Conservation (phyloP, 2,329 filamentous ascomycete genomes). For the Acrodontium crateriforme region DNA sequence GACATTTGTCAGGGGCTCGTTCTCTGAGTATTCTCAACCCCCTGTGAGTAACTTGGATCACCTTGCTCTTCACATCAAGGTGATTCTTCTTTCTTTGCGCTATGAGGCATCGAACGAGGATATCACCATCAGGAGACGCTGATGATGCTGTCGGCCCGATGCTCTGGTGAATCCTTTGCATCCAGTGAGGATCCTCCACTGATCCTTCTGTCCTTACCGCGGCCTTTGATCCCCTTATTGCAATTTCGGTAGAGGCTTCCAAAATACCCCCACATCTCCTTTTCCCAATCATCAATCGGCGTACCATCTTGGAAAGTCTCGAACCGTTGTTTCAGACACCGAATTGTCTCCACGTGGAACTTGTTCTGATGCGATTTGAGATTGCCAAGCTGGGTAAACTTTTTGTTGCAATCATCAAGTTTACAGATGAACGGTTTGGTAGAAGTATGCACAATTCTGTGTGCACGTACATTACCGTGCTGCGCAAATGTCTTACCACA, state of each 20-base stretch:
- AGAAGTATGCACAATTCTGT: conserved; percentile 66
- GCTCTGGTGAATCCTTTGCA: no score
- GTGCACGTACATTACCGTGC: conserved; percentile 70
- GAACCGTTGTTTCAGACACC: conserved; percentile 57
- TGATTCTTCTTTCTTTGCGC: no score
- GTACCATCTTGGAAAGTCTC: conserved; percentile 47
- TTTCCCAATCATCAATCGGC: conserved; percentile 52
- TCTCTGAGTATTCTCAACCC: no score
- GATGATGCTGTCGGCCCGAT: conserved; percentile 11
- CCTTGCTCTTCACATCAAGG: conserved; percentile 4
- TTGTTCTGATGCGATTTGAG: conserved; percentile 95
- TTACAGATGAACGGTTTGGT: conserved; percentile 69
- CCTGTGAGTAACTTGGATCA: no score
- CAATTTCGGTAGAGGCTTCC: conserved; percentile 85
- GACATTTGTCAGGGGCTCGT: no score
- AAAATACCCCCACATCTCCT: conserved; percentile 74
- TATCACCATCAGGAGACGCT: no score
- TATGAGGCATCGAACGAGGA: no score
- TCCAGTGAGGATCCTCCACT: no score
- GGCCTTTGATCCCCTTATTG: conserved; percentile 96
- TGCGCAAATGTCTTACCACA: conserved; percentile 78
- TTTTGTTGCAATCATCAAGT: conserved; percentile 72
- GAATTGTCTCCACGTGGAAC: conserved; percentile 67
- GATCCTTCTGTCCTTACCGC: conserved; percentile 71
- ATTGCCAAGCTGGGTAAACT: conserved; percentile 82